Evolutionary conservation across 176 grass and related monocot species (phyloP).

Genomic region (Metroxylon sagu): DNA sequence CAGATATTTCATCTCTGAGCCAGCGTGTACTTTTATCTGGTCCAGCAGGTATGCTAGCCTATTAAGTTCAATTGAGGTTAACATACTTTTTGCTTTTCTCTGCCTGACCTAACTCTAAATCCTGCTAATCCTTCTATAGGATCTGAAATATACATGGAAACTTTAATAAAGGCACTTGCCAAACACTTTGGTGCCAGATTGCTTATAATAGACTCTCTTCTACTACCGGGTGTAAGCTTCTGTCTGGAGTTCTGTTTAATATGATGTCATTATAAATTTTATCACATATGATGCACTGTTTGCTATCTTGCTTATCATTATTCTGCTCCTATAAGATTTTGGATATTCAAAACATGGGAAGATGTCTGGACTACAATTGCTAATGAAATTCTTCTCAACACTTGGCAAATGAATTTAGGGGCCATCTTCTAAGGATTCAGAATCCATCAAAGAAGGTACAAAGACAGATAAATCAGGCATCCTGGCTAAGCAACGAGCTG

Average conservation of each 20-base stretch:
- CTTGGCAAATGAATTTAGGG: slow-evolving; percentile 40
- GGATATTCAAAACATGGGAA: too few species aligned
- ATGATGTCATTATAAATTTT: not conserved
- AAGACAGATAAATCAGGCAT: slow-evolving; percentile 12
- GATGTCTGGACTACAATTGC: too few species aligned
- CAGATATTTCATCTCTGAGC: slow-evolving; percentile 80
- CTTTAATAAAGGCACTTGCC: slow-evolving; percentile 66
- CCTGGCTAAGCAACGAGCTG: slow-evolving; percentile 2
- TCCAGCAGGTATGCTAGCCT: slow-evolving; percentile 54
- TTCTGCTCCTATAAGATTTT: too few species aligned
- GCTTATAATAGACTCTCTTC: slow-evolving; percentile 60
- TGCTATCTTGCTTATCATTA: too few species aligned
- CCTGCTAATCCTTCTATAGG: slow-evolving; percentile 36
- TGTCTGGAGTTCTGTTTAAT: slow-evolving; percentile 14
- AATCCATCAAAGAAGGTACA: slow-evolving; percentile 58
- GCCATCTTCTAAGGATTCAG: slow-evolving; percentile 59
- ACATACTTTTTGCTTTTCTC: not conserved
- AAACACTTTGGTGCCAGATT: slow-evolving; percentile 80
- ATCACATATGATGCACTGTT: too few species aligned
- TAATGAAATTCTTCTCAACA: not conserved
- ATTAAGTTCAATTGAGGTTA: slow-evolving; percentile 9
- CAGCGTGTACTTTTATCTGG: slow-evolving; percentile 83
- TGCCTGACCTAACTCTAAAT: not conserved
- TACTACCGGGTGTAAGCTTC: slow-evolving; percentile 63
- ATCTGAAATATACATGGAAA: slow-evolving; percentile 96